phyloP scores from a whole-genome alignment of 768 basidiomycete genomes.

The Leccinum arenicola region DNA sequence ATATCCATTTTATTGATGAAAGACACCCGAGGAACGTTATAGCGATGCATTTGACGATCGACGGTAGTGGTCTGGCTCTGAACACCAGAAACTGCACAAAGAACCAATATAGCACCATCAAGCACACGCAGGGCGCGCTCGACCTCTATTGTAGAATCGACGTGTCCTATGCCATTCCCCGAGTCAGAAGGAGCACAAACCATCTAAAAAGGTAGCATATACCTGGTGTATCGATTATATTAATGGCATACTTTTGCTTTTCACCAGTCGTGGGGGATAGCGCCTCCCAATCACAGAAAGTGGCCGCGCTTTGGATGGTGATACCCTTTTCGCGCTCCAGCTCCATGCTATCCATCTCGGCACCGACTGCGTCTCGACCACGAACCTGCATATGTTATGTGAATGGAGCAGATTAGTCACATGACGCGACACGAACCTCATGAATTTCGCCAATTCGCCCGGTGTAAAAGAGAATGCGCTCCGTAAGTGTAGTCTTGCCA shows the following conservation, averaged over 20 bases:
- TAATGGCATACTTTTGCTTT: slow-evolving; percentile 85
- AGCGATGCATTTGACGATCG: slow-evolving; percentile 97
- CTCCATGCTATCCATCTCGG: slow-evolving; percentile 99
- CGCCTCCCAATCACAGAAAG: slow-evolving; percentile 95
- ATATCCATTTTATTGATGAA: slow-evolving; percentile 99
- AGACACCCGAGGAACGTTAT: slow-evolving; percentile 91
- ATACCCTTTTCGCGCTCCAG: slow-evolving; percentile 98
- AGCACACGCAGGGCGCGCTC: slow-evolving; percentile 94
- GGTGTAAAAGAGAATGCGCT: slow-evolving; percentile 94
- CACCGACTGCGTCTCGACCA: slow-evolving; percentile 92
- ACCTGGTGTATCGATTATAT: slow-evolving; percentile 99
- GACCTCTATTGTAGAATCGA: slow-evolving; percentile 99
- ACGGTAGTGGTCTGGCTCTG: slow-evolving; percentile 99
- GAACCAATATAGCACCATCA: slow-evolving; percentile 93
- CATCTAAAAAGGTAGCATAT: background rate
- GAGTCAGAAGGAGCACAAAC: background rate
- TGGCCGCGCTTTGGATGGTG: slow-evolving; percentile 98
- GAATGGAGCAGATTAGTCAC: background rate
- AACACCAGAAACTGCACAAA: slow-evolving; percentile 97
- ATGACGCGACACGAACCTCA: slow-evolving; percentile 58
- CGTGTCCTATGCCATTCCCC: slow-evolving; percentile 65
- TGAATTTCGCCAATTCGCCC: slow-evolving; percentile 95
- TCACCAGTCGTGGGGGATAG: slow-evolving; percentile 57
- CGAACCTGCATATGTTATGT: slow-evolving; percentile 55
- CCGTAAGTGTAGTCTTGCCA: slow-evolving; percentile 97